These are phyloP conservation scores for Leccinum boreale DNA, from an alignment of 768 basidiomycete species.

Conservation along the genomic window DNA sequence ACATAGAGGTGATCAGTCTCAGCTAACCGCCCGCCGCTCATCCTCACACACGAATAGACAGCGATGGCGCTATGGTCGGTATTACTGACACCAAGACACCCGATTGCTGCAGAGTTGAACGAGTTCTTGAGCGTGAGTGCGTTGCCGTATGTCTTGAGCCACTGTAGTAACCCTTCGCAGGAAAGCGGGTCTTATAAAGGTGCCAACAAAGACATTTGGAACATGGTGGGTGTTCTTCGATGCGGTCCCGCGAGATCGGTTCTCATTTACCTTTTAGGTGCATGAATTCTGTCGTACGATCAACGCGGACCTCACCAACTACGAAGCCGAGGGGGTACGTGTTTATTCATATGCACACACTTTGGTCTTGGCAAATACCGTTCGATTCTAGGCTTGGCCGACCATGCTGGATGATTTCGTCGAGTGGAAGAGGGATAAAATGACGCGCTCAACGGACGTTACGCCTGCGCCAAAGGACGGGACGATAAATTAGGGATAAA, in stretches of 20 bases:
- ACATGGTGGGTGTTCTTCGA: conserved; percentile 53
- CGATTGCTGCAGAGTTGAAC: conserved; percentile 61
- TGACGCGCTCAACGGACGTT: conserved; percentile 1
- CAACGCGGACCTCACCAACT: conserved; percentile 56
- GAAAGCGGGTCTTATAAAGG: conserved; percentile 64
- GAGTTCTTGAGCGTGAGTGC: conserved; percentile 60
- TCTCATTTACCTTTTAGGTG: conserved; percentile 43
- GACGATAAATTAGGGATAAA: conserved; percentile 10
- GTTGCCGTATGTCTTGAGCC: not conserved
- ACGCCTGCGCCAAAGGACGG: not conserved
- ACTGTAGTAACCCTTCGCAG: conserved; percentile 14
- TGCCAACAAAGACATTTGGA: conserved; percentile 83
- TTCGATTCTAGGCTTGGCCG: conserved; percentile 67
- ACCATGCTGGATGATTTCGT: conserved; percentile 80
- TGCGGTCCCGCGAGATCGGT: not conserved
- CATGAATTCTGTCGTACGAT: conserved; percentile 72
- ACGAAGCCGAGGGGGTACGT: conserved; percentile 73
- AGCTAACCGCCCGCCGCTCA: not conserved
- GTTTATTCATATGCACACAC: not conserved
- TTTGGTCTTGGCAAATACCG: not conserved
- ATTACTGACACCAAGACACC: conserved; percentile 61
- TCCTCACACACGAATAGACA: conserved; percentile 41
- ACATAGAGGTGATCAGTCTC: conserved; percentile 64
- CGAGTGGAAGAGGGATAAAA: conserved; percentile 49
- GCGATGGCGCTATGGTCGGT: conserved; percentile 77